Evolutionary conservation across 805 yeast species (phyloP).

Genomic region (Spathaspora passalidarum): DNA sequence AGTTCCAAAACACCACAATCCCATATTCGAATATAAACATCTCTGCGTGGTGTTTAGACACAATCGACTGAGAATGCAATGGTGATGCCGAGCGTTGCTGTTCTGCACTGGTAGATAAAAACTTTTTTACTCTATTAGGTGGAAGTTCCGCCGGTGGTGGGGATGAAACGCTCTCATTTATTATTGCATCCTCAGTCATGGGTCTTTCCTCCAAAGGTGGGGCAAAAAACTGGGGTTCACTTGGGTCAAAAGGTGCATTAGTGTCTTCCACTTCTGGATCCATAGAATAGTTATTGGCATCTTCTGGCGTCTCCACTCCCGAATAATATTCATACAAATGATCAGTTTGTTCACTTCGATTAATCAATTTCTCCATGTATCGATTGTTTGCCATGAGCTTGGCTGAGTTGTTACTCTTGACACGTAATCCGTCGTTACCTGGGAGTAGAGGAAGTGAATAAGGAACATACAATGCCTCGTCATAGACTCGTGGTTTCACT

Average conservation of each 20-base stretch:
- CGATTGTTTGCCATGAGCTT: conserved; percentile 40
- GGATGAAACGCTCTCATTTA: neutral
- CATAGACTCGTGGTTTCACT: conserved; percentile 83
- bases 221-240: conserved; percentile 89
- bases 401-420: conserved; percentile 62
- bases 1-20: conserved; percentile 97
- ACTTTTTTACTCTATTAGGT: neutral
- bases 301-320: conserved; percentile 66
- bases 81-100: neutral
- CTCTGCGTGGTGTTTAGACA: conserved; percentile 70
- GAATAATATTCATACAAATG: conserved; percentile 90
- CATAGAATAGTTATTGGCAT: conserved; percentile 47
- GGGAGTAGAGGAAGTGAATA: conserved; percentile 84
- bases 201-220: conserved; percentile 29
- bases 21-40: conserved; percentile 89
- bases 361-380: conserved; percentile 73
- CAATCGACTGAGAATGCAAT: conserved; percentile 26
- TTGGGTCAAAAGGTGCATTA: conserved; percentile 73
- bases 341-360: conserved; percentile 80
- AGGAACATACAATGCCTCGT: conserved; percentile 90
- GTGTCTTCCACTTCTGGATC: conserved; percentile 41
- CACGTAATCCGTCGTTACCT: conserved; percentile 74
- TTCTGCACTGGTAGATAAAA: neutral
- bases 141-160: too few species aligned
- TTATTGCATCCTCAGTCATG: conserved; percentile 7